Evolutionary conservation across 2,329 filamentous ascomycete species (phyloP).

Genomic region (Exophiala spinifera): DNA sequence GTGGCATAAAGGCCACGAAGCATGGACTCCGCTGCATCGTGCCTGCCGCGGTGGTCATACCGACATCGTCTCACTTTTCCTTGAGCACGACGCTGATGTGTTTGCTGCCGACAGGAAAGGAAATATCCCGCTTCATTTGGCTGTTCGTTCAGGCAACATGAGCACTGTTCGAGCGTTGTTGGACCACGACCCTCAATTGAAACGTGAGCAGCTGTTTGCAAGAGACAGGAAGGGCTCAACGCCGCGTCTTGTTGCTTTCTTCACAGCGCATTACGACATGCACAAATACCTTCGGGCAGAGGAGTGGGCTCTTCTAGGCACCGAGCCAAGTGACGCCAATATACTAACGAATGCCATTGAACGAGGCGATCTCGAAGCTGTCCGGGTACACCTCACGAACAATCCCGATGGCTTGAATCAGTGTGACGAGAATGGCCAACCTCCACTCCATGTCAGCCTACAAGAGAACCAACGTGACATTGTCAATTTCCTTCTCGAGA

Average conservation of each 20-base stretch:
- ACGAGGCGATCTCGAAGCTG: constrained; percentile 11
- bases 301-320: constrained; percentile 18
- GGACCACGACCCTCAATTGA: constrained; percentile 18
- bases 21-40: constrained; percentile 33
- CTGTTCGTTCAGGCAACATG: constrained; percentile 25
- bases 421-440: constrained; percentile 23
- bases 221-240: constrained; percentile 20
- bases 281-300: constrained; percentile 27
- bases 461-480: constrained; percentile 18
- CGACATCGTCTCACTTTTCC: constrained; percentile 32
- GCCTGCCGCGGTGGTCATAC: constrained; percentile 32
- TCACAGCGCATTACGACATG: constrained; percentile 27
- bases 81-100: constrained; percentile 31
- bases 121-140: constrained; percentile 24
- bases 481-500: constrained; percentile 23
- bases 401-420: constrained; percentile 11
- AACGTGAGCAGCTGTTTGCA: constrained; percentile 16
- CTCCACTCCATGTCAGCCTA: constrained; percentile 25
- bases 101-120: constrained; percentile 26
- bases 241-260: constrained; percentile 26
- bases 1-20: constrained; percentile 29
- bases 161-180: constrained; percentile 19
- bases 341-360: constrained; percentile 23
- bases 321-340: constrained; percentile 7
- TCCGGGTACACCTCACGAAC: constrained; percentile 10